Evolutionary conservation across 2,329 filamentous ascomycete genomes (phyloP), one percentile per base, ranked within the genome.

Genomic region (Alternaria arborescens): DNA sequence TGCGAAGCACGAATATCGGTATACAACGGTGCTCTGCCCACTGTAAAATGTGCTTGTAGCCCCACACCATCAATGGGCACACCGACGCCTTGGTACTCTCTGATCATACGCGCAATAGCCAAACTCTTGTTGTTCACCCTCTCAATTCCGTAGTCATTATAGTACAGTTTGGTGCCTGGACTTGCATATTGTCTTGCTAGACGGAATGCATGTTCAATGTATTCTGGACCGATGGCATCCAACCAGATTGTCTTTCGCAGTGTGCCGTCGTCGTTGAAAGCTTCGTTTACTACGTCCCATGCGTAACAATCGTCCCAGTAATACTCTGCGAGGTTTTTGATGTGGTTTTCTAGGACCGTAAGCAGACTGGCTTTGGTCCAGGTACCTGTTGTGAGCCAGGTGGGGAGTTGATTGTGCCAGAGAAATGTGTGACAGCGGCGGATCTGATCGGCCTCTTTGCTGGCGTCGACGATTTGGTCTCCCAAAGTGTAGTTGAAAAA

Each of bases 261-360:
- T 8, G 80, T 82, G 14, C 86, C 86, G 65, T 85, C 83, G 20
- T 89, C 87, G 58, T 84, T 82, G 41, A 88, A 81, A 5, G 83
- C 85, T 79, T 90, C 88, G 73, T 90, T 90, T 24, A 89, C 83
- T 0, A 90, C 88, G 57, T 90, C 88, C 87, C 87, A 90, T 30
- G 84, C 82, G 72, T 86, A 86, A 75, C 87, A 88, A 66, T 85
- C 81, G 56, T 86, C 84, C 73, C 84, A 84, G 79, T 85, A 89
- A 75, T 89, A 83, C 14, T 77, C 80, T 7, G 86, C 84, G 51
- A 85, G 86, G 64, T 85, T 82, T 61, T 83, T 82, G 65, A 91
- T 86, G 75, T 91, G 88, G 53, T 84, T 84, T 73, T 87, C 81
- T 64, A 90, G 79, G 20, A 86, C 83, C 4, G 79, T 77, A 14